These are phyloP conservation scores for Acer saccharum DNA, from an alignment of 345 rosid genomes.

Conservation along the genomic window DNA sequence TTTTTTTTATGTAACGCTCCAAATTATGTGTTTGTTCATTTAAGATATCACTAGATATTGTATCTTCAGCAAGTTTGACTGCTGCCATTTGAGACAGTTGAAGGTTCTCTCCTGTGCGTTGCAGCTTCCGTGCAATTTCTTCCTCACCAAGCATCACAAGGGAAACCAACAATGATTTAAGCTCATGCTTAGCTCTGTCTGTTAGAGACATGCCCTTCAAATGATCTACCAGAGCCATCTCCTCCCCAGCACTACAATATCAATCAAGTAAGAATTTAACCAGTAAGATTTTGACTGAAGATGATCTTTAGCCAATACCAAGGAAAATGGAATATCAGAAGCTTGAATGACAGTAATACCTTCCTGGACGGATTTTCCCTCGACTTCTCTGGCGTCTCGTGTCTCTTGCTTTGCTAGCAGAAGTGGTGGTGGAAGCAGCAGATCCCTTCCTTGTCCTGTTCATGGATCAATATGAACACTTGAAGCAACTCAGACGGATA, in stretches of 20 bases:
- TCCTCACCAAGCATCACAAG: constrained; percentile 72
- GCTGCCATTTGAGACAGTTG: constrained; percentile 82
- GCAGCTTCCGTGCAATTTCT: constrained; percentile 72
- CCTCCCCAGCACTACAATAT: constrained; percentile 82
- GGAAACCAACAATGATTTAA: constrained; percentile 69
- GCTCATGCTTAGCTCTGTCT: constrained; percentile 72
- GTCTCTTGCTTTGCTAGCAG: constrained; percentile 69
- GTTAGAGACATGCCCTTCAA: constrained; percentile 80
- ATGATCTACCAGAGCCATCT: constrained; percentile 92
- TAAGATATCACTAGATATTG: constrained; percentile 51
- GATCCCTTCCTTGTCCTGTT: constrained; percentile 77
- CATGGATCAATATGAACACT: constrained; percentile 17
- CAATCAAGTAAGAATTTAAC: constrained; percentile 21
- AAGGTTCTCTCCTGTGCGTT: constrained; percentile 65
- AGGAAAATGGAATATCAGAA: constrained; percentile 1
- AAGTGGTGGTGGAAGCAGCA: constrained; percentile 65
- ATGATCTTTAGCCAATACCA: background rate
- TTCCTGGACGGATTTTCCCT: constrained; percentile 94
- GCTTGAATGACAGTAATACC: constrained; percentile 44
- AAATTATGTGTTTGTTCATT: constrained; percentile 60
- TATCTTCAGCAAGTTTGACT: constrained; percentile 76
- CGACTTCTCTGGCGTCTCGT: constrained; percentile 66
- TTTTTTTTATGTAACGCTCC: constrained; percentile 50
- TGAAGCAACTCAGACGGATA: constrained; percentile 12
- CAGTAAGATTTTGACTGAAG: constrained; percentile 17